These are phyloP conservation scores for Tranzscheliella williamsii DNA, from an alignment of 1,284 basidiomycete genomes.

Conservation along the genomic window DNA sequence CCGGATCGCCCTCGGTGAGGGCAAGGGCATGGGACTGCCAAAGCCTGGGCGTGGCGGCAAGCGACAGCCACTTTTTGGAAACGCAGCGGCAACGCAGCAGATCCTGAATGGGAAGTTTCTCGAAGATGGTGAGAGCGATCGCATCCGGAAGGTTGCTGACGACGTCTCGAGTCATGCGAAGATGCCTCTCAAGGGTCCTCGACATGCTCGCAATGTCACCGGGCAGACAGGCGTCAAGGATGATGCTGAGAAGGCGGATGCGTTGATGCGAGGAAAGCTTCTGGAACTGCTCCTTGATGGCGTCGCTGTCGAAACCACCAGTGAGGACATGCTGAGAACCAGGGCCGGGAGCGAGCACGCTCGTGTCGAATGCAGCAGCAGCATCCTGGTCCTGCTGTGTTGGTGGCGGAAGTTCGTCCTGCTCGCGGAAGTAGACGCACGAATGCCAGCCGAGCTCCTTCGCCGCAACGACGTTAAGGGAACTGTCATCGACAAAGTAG, in stretches of 20 bases:
- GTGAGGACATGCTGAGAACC: not conserved
- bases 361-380: slow-evolving; percentile 14
- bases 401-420: slow-evolving; percentile 9
- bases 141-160: slow-evolving; percentile 73
- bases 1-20: slow-evolving; percentile 75
- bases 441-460: slow-evolving; percentile 54
- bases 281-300: slow-evolving; percentile 25
- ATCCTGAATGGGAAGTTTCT: slow-evolving; percentile 70
- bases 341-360: slow-evolving; percentile 4
- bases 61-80: slow-evolving; percentile 73
- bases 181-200: slow-evolving; percentile 74
- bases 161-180: slow-evolving; percentile 77
- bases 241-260: slow-evolving; percentile 40
- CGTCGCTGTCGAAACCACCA: slow-evolving; percentile 34
- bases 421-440: slow-evolving; percentile 51
- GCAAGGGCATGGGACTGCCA: slow-evolving; percentile 77
- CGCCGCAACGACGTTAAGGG: slow-evolving; percentile 50
- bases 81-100: slow-evolving; percentile 65
- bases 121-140: slow-evolving; percentile 71
- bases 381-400: slow-evolving; percentile 10
- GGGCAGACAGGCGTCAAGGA: slow-evolving; percentile 42
- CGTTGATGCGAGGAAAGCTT: slow-evolving; percentile 27
- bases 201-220: slow-evolving; percentile 45
- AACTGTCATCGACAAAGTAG: slow-evolving; percentile 60
- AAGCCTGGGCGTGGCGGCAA: slow-evolving; percentile 72